Percentiles rank a stretch among this genome's conserved stretches.
phyloP scores from a whole-genome alignment of 2,329 filamentous ascomycete species.

The Remersonia thermophila region DNA sequence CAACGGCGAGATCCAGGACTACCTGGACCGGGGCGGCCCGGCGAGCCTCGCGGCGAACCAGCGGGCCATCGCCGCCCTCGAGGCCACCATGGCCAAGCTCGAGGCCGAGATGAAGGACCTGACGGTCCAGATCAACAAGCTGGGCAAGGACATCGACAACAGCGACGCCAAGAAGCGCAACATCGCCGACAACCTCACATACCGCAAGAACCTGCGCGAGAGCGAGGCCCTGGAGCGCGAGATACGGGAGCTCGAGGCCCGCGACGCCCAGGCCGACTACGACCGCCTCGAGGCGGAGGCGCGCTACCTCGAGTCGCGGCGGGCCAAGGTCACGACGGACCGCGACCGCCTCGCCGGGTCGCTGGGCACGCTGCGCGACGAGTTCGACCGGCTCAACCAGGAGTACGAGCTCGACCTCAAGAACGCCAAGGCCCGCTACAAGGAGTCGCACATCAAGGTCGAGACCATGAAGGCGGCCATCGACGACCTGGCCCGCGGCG shows the following conservation, averaged over 20 bases:
- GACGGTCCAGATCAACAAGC: conserved; percentile 59
- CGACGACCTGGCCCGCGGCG: conserved; percentile 76
- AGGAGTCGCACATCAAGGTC: conserved; percentile 78
- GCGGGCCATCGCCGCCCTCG: conserved; percentile 54
- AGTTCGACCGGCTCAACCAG: conserved; percentile 56
- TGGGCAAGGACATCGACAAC: conserved; percentile 65
- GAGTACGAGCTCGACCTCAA: conserved; percentile 85
- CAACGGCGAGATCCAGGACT: conserved; percentile 66
- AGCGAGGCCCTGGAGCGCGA: conserved; percentile 56
- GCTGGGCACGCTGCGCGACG: conserved; percentile 74
- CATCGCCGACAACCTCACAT: conserved; percentile 79
- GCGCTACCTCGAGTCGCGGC: conserved; percentile 50
- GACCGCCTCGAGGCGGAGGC: conserved; percentile 61
- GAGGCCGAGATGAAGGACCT: conserved; percentile 58
- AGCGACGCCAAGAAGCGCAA: conserved; percentile 74
- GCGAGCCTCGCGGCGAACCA: conserved; percentile 57
- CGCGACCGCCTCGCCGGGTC: conserved; percentile 62
- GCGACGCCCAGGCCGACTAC: conserved; percentile 75
- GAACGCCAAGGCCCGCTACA: conserved; percentile 67
- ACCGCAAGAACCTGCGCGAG: conserved; percentile 60
- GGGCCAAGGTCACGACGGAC: conserved; percentile 59
- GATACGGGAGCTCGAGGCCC: conserved; percentile 61
- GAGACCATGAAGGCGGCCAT: conserved; percentile 87
- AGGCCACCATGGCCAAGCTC: conserved; percentile 50
- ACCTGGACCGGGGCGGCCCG: conserved; percentile 63